Evolutionary conservation across 1,284 basidiomycete genomes (phyloP), one percentile per base, ranked within the genome.

Genomic region (Tylopilus orsonianus): DNA sequence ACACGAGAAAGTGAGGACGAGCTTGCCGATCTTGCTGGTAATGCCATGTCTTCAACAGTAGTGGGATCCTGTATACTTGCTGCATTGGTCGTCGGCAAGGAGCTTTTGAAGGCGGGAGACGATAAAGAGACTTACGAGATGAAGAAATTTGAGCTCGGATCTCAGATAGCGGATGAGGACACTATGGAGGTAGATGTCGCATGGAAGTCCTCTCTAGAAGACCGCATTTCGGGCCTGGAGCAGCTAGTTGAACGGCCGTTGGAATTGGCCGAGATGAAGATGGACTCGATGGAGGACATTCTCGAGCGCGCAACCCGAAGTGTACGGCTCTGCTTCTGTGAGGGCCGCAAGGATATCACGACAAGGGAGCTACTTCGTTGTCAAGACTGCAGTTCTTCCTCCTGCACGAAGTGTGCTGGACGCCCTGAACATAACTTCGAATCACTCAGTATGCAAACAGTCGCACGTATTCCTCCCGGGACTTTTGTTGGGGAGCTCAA

Each of bases 21-120:
- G 59, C 77, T 97, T 2, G 92, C 93, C 12, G 93, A 97, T 69
- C 77, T 97, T 8, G 95, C 94, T 10, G 94, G 94, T 1, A 97
- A 97, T 60, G 95, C 94, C 44, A 97, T 97, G 94, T 90, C 93
- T 1, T 91, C 94, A 1, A 97, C 94, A 1, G 94, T 97, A 12
- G 94, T 97, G 18, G 94, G 95, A 1, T 81, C 92, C 2, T 88
- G 91, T 56, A 92, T 97, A 58, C 72, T 97, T 33, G 83, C 90
- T 9, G 92, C 93, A 0, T 73, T 97, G 36, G 77, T 87, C 10
- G 69, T 86, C 1, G 82, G 83, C 5, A 77, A 76, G 60, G 77
- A 79, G 36, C 75, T 88, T 23, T 71, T 93, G 27, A 84, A 83
- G 55, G 67, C 71, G 2, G 88, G 87, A 2, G 68, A 80, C 36